Evolutionary conservation across 345 rosid species (phyloP).

Genomic region (Melastoma malabathricum): DNA sequence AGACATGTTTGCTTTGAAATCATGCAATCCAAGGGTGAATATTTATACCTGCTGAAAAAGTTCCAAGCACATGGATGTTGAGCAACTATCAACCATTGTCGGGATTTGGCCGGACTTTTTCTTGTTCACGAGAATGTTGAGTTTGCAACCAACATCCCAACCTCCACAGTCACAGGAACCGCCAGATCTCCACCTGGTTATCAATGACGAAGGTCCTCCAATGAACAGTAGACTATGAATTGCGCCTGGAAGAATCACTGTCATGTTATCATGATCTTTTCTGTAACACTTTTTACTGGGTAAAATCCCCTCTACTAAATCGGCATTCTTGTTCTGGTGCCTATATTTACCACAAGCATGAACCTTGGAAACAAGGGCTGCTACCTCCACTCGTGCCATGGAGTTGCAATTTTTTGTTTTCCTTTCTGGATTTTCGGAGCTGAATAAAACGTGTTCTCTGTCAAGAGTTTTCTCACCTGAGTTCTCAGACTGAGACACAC

Average conservation of each 20-base stretch:
- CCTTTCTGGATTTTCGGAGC: slow-evolving; percentile 29
- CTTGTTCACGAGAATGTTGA: slow-evolving; percentile 30
- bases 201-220: slow-evolving; percentile 50
- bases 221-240: slow-evolving; percentile 54
- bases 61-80: slow-evolving; percentile 23
- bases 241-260: slow-evolving; percentile 63
- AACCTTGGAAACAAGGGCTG: slow-evolving; percentile 41
- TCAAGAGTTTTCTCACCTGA: slow-evolving; percentile 12
- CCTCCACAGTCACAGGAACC: slow-evolving; percentile 94
- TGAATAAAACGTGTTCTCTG: slow-evolving; percentile 47
- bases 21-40: no score
- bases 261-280: slow-evolving; percentile 12
- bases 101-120: slow-evolving; percentile 13
- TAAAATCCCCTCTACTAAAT: not conserved
- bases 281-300: slow-evolving; percentile 1
- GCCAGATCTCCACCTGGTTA: slow-evolving; percentile 59
- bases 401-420: not conserved
- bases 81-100: slow-evolving; percentile 8
- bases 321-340: not conserved
- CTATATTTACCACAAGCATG: not conserved
- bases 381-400: slow-evolving; percentile 30
- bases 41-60: slow-evolving; percentile 11
- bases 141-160: slow-evolving; percentile 88
- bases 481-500: slow-evolving; percentile 15
- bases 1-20: no score